A percentile compares a stretch with the other conserved stretches of the same genome.
Conservation (phyloP, 352 stramenopile genomes). For the Phytophthora multivora region DNA sequence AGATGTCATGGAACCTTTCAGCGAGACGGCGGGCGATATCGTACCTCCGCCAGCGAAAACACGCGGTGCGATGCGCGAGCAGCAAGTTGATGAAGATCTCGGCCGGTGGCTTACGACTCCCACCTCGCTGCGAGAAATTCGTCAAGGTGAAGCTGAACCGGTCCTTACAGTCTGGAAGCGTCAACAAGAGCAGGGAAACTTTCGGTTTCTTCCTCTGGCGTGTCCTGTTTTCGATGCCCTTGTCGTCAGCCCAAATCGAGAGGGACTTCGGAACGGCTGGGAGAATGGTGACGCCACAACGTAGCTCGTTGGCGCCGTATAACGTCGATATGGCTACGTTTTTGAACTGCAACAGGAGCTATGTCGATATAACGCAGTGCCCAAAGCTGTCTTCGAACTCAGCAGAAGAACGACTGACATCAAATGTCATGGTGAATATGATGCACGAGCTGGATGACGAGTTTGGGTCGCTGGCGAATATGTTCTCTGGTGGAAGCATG, state of each 20-base stretch:
- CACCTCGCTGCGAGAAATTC: neutral
- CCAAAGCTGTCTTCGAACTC: conserved; percentile 1
- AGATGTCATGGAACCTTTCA: neutral
- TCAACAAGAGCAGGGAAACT: too few relatives aligned
- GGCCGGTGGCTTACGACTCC: neutral
- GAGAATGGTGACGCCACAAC: neutral
- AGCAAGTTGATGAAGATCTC: neutral
- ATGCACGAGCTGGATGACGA: neutral
- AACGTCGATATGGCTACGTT: conserved; percentile 13
- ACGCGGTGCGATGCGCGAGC: neutral
- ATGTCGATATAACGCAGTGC: conserved; percentile 8
- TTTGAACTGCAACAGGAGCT: conserved; percentile 6
- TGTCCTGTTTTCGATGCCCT: conserved; percentile 5
- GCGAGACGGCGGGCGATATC: neutral
- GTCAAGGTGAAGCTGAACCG: too few relatives aligned
- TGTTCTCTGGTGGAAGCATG: neutral
- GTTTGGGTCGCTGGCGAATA: neutral
- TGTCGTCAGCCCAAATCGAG: conserved; percentile 13
- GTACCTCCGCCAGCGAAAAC: too few relatives aligned
- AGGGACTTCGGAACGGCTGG: conserved; percentile 3
- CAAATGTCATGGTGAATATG: neutral
- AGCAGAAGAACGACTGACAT: neutral
- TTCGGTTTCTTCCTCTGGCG: neutral
- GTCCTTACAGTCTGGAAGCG: neutral
- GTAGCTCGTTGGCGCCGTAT: neutral